Conservation (phyloP, 2,329 filamentous ascomycete species). For the Apiospora rasikravindrae region DNA sequence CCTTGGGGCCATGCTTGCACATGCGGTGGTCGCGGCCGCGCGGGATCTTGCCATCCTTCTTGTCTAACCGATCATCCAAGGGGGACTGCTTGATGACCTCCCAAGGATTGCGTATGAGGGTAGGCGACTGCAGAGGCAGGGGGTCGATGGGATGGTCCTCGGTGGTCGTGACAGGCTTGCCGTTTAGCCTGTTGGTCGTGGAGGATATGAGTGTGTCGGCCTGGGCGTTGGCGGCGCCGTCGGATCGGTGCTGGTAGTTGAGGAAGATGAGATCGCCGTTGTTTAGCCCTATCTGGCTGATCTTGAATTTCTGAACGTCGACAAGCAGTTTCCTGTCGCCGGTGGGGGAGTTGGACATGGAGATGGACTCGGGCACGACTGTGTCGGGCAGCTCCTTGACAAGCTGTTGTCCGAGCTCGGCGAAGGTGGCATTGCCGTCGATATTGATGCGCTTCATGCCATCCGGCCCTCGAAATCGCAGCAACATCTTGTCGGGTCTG, state of each 20-base stretch:
- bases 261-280: constrained; percentile 94
- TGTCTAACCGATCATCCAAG: constrained; percentile 86
- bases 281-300: constrained; percentile 65
- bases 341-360: constrained; percentile 65
- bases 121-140: constrained; percentile 58
- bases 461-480: constrained; percentile 88
- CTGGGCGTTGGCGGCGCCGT: constrained; percentile 43
- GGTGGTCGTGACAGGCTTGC: constrained; percentile 71
- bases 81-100: constrained; percentile 87
- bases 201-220: constrained; percentile 47
- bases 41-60: constrained; percentile 72
- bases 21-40: constrained; percentile 48
- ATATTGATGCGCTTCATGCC: constrained; percentile 88
- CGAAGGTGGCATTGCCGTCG: constrained; percentile 76
- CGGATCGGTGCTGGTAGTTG: constrained; percentile 70
- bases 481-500: constrained; percentile 64
- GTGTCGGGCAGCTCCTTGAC: constrained; percentile 63
- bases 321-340: constrained; percentile 63
- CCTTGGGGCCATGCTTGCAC: constrained; percentile 94
- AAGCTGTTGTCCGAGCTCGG: constrained; percentile 62
- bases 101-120: constrained; percentile 85
- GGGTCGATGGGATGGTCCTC: constrained; percentile 71
- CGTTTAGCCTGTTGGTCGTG: constrained; percentile 73
- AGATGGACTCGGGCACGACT: constrained; percentile 64
- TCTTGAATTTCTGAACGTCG: constrained; percentile 61